These are phyloP conservation scores for Huntiella bhutanensis DNA, from an alignment of 2,329 filamentous ascomycete species.

Conservation along the genomic window DNA sequence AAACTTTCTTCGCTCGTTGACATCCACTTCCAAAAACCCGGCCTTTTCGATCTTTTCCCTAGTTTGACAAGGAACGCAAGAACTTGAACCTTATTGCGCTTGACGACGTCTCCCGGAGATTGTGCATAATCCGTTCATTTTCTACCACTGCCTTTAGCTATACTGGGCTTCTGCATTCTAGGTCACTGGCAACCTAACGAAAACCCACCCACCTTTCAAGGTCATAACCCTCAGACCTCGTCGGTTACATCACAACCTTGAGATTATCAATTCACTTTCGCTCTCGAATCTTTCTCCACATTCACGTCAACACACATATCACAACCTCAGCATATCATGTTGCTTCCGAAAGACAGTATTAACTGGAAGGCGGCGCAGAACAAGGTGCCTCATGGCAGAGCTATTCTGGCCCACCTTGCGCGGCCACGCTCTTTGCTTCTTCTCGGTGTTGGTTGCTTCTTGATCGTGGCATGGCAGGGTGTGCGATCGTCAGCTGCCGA, in stretches of 20 bases:
- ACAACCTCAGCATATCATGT: conserved; percentile 33
- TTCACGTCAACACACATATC: background rate
- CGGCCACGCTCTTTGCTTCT: conserved; percentile 61
- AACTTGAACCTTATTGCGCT: too few species aligned
- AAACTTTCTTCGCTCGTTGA: too few species aligned
- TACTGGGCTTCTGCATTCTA: too few species aligned
- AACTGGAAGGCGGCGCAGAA: conserved; percentile 83
- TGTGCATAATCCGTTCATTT: too few species aligned
- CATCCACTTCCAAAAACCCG: too few species aligned
- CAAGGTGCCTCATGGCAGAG: conserved; percentile 58
- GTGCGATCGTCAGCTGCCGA: conserved; percentile 63
- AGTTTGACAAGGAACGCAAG: too few species aligned
- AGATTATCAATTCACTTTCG: background rate
- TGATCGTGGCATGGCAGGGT: conserved; percentile 76
- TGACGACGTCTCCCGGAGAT: too few species aligned
- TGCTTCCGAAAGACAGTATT: conserved; percentile 75
- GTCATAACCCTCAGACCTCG: background rate
- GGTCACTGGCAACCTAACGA: background rate
- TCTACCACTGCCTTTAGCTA: too few species aligned
- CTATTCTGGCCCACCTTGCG: conserved; percentile 50
- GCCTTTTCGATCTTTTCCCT: too few species aligned
- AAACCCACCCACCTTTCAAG: background rate
- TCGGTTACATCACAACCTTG: background rate
- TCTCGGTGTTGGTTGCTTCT: conserved; percentile 46
- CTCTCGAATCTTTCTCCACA: background rate